These are phyloP conservation scores for Eimeria falciformis DNA, from an alignment of 169 alveolate genomes.

Conservation along the genomic window DNA sequence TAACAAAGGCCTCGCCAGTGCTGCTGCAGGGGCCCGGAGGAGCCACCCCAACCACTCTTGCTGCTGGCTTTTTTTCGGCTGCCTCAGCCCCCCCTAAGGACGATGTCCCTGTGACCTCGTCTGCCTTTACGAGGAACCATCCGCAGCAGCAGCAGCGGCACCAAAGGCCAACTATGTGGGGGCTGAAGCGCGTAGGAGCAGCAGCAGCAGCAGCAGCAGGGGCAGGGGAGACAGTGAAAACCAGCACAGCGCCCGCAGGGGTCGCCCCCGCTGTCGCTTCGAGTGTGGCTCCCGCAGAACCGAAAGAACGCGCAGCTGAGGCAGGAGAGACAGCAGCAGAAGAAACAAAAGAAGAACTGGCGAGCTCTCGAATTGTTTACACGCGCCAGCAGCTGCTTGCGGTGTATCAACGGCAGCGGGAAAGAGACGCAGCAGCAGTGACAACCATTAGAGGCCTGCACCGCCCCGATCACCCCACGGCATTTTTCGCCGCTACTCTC, in stretches of 20 bases:
- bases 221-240: slow-evolving; percentile 23
- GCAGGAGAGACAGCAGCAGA: slow-evolving; percentile 1
- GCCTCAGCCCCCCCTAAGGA: slow-evolving; percentile 58
- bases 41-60: slow-evolving; percentile 57
- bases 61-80: slow-evolving; percentile 53
- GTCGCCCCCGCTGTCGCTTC: background rate
- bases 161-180: slow-evolving; percentile 40
- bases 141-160: slow-evolving; percentile 65
- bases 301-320: background rate
- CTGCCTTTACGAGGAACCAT: slow-evolving; percentile 42
- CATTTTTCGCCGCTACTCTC: slow-evolving; percentile 47
- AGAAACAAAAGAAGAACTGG: background rate
- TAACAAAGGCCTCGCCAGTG: slow-evolving; percentile 14
- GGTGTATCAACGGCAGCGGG: slow-evolving; percentile 58
- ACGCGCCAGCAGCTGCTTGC: slow-evolving; percentile 54
- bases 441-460: slow-evolving; percentile 27
- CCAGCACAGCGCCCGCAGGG: slow-evolving; percentile 9
- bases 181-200: slow-evolving; percentile 57
- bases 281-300: background rate
- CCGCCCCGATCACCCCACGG: slow-evolving; percentile 55
- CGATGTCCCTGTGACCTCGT: background rate
- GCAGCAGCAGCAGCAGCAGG: slow-evolving; percentile 62
- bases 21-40: slow-evolving; percentile 38
- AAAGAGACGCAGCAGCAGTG: slow-evolving; percentile 25
- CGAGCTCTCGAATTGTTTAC: background rate